These are phyloP conservation scores for Trametopsis cervina DNA, from an alignment of 768 basidiomycete genomes.

Conservation along the genomic window DNA sequence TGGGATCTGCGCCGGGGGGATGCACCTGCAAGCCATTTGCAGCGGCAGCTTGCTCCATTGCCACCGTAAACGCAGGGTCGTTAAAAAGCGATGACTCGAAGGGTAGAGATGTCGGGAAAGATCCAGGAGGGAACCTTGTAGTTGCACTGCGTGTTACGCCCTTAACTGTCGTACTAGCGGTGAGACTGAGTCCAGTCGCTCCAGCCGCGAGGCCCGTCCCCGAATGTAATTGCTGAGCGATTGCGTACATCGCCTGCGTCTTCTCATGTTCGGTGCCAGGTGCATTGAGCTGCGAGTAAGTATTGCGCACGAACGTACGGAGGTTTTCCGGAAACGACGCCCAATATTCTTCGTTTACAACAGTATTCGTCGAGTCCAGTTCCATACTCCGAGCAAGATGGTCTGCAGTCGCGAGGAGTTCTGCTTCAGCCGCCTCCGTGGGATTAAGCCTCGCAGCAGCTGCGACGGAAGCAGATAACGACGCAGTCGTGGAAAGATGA, in stretches of 20 bases:
- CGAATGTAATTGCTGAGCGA: constrained; percentile 59
- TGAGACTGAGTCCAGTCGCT: constrained; percentile 15
- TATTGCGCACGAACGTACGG: constrained; percentile 54
- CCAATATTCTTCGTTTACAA: constrained; percentile 62
- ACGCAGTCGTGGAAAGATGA: constrained; percentile 39
- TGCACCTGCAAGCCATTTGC: constrained; percentile 21
- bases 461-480: constrained; percentile 31
- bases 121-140: constrained; percentile 34
- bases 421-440: constrained; percentile 41
- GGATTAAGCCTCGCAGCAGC: constrained; percentile 26
- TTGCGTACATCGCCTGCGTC: constrained; percentile 59
- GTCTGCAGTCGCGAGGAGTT: constrained; percentile 52
- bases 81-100: constrained; percentile 49
- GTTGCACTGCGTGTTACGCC: constrained; percentile 25
- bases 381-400: constrained; percentile 55
- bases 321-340: constrained; percentile 60
- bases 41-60: constrained; percentile 42
- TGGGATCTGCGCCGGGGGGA: constrained; percentile 4
- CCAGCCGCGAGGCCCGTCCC: constrained; percentile 15
- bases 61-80: constrained; percentile 44
- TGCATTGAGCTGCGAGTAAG: constrained; percentile 25
- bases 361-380: constrained; percentile 25
- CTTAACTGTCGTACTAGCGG: constrained; percentile 21
- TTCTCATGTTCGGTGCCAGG: constrained; percentile 32
- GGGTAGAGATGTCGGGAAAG: constrained; percentile 33